Percentiles rank a stretch among this genome's conserved stretches.
Evolutionary conservation across 2,329 filamentous ascomycete genomes (phyloP).

Genomic region (Phoma herbarum): DNA sequence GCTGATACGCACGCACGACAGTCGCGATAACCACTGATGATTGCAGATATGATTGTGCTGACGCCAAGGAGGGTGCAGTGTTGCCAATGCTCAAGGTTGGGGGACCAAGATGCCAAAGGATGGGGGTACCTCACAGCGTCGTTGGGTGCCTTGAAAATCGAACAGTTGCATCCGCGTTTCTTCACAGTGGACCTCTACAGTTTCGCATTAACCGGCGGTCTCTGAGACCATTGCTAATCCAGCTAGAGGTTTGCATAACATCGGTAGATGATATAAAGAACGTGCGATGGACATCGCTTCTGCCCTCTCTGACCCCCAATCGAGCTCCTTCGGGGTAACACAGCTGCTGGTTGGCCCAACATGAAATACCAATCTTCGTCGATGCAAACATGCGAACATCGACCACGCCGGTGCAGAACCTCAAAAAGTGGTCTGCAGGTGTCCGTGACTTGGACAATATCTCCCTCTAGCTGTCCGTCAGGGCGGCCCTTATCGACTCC

Average conservation of each 20-base stretch:
- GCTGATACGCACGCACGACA: constrained; percentile 12
- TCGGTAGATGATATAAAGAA: not conserved
- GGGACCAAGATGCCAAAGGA: constrained; percentile 19
- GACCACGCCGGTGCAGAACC: not conserved
- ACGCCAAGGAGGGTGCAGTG: constrained; percentile 22
- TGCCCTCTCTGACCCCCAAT: not conserved
- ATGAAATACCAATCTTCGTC: not conserved
- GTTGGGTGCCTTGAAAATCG: not conserved
- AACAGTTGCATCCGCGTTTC: constrained; percentile 3
- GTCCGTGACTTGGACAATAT: not conserved
- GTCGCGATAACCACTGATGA: constrained; percentile 11
- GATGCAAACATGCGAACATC: not conserved
- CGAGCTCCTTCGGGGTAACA: constrained; percentile 1
- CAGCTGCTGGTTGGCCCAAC: not conserved
- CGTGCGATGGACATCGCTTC: not conserved
- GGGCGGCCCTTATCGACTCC: not conserved
- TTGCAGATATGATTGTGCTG: constrained; percentile 11
- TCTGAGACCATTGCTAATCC: not conserved
- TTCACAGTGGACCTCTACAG: constrained; percentile 1
- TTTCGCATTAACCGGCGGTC: not conserved
- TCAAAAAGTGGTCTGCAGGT: not conserved
- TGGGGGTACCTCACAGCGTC: constrained; percentile 19
- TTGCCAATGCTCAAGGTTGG: constrained; percentile 36
- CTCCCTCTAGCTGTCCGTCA: not conserved
- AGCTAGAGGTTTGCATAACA: not conserved